Base-by-base conservation (phyloP, 225 moss, liverwort and hornwort species). In the Pseudisothecium myosuroides region DNA sequence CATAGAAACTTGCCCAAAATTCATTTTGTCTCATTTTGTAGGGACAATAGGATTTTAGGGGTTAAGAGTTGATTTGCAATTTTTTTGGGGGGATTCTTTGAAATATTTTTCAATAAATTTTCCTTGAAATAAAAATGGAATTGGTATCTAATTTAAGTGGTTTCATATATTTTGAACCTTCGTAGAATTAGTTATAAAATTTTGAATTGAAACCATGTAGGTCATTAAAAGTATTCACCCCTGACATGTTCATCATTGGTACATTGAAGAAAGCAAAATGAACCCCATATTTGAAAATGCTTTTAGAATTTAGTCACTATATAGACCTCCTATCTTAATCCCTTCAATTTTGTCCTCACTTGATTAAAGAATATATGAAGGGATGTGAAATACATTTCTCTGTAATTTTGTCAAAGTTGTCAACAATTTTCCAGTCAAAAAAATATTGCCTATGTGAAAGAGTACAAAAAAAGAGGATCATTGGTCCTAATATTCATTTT, bases 251-350 rank as follows among this genome's bases (percentile, higher is more conserved):
- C 18, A 74, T 2, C 0, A 31, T 6, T 31, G 18, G 19, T 49
- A 18, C 19, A 11, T 74, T 12, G 19, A 74, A 74, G 1, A 74
- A 74, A 31, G 11, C 0, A 47, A 47, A 74, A 19, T 47, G 6
- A 19, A 2, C 2, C 31, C 0, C 19, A 0, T 74, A 0, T 11
- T 74, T 31, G 6, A 31, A 47, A 18, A 49, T 0, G 0, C 11
- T 32, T 47, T 47, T 49, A 47, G 19, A 49, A 6, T 2, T 0
- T 15, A 1, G 2, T 47, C 10, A 27, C 7, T 18, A 18, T 31
- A 31, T 31, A 1, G 17, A 31, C 11, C 4, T 49, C 11, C 11
- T 47, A 74, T 7, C 47, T 47, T 31, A 29, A 45, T 31, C 2
- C n/a, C n/a, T n/a, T 4, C 2, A 14, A 11, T 41, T 31, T 31